Evolutionary conservation across 2,329 filamentous ascomycete genomes (phyloP), one percentile per base, ranked within the genome.

Genomic region (Penicillium capsulatum): DNA sequence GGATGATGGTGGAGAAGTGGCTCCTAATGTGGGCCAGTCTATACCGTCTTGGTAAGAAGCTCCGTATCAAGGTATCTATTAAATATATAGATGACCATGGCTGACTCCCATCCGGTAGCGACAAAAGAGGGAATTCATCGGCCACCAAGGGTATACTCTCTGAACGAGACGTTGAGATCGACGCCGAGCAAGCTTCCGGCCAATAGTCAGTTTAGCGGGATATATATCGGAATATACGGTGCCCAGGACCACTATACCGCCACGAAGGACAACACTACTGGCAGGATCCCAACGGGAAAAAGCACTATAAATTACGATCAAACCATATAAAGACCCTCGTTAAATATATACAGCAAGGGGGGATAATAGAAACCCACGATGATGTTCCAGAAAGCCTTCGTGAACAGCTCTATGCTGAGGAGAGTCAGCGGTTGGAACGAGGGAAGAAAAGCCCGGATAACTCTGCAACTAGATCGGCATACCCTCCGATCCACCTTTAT

Each of bases 391-490:
- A 59, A 14, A 46, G 51, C 31, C 33, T 66, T 45, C 53, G 59
- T 32, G 39, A 63, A 36, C 47, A 63, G 41, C 41, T 65, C 15
- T 63, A 61, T 49, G 40, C 39, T 20, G 57, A 63, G 47, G 57
- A 64, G 37, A 50, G 59, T 15, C 35, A 62, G 40, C 48, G 45
- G 35, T 40, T 50, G 7, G 47, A 59, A 22, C 42, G 29, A 19
- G 28, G 20, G 15, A 48, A 46, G 36, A 59, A 57, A 44, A 31
- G 11, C 31, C 13, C 30, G 29, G 42, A 47, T 15, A 45, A 38
- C 17, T 34, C 42, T 38, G 34, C 32, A 36, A 35, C 34, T 26
- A 40, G 42, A 31, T 51, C 47, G 13, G 43, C 15, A 22, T 40
- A 42, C 44, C 53, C 55, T 28, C 53, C 52, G 17, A 62, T 63